Evolutionary conservation across 345 rosid genomes (phyloP).

Genomic region (Populus ilicifolia): DNA sequence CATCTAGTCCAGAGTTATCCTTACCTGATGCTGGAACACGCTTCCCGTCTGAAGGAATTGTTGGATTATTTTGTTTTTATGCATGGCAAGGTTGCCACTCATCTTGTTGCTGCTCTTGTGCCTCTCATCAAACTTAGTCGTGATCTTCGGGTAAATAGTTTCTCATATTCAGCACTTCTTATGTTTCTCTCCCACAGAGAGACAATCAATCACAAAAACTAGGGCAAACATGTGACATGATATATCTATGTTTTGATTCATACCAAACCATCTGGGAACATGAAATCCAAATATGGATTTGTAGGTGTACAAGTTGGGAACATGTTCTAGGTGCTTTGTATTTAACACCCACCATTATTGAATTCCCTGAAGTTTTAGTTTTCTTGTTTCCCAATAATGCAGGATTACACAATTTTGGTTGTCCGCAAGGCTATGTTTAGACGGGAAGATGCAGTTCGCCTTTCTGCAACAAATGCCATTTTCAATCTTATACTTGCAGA

Average conservation of each 20-base stretch:
- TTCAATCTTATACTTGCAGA: slow-evolving; percentile 63
- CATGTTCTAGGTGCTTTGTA: neutral
- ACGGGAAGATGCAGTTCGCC: slow-evolving; percentile 67
- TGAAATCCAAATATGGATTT: neutral
- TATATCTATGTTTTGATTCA: neutral
- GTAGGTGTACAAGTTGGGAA: neutral
- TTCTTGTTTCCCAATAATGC: slow-evolving; percentile 13
- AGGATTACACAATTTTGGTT: slow-evolving; percentile 71
- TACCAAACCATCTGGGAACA: neutral
- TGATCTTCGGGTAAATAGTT: slow-evolving; percentile 64
- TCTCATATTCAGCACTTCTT: neutral
- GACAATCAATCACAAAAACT: neutral
- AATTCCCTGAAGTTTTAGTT: neutral
- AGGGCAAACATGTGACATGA: neutral
- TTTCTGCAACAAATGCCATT: slow-evolving; percentile 61
- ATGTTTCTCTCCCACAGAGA: neutral
- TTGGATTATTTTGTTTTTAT: slow-evolving; percentile 75
- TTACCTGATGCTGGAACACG: slow-evolving; percentile 57
- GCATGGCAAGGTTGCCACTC: slow-evolving; percentile 54
- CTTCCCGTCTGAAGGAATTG: slow-evolving; percentile 71
- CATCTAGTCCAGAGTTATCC: slow-evolving; percentile 54
- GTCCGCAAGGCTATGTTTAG: slow-evolving; percentile 86
- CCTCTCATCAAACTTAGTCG: slow-evolving; percentile 65
- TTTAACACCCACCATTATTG: neutral
- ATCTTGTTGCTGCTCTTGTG: slow-evolving; percentile 52